These are phyloP conservation scores for Microsporum canis DNA, from an alignment of 2,329 filamentous ascomycete species.

Conservation along the genomic window DNA sequence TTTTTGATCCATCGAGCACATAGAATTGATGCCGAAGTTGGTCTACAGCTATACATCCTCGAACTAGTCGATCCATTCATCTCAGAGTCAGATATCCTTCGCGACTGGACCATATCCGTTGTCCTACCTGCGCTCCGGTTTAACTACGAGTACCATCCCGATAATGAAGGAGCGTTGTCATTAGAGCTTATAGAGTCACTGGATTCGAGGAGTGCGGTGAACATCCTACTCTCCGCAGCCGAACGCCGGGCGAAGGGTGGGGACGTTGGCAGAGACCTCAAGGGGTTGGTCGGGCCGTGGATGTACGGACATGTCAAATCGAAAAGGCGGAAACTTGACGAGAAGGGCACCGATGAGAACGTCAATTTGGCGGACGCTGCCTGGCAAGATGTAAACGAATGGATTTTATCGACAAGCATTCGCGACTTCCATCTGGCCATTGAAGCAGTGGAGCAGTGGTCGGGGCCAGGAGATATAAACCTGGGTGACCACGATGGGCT, in stretches of 20 bases:
- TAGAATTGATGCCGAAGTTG: conserved; percentile 48
- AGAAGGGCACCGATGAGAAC: conserved; percentile 23
- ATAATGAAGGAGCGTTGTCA: conserved; percentile 34
- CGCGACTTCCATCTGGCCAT: conserved; percentile 41
- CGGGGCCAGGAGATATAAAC: conserved; percentile 49
- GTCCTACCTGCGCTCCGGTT: conserved; percentile 48
- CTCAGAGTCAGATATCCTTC: conserved; percentile 39
- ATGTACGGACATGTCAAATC: conserved; percentile 46
- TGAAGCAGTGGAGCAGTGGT: conserved; percentile 45
- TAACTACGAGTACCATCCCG: conserved; percentile 52
- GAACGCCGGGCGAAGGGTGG: conserved; percentile 24
- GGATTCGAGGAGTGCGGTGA: conserved; percentile 41
- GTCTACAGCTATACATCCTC: conserved; percentile 45
- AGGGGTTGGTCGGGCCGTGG: conserved; percentile 51
- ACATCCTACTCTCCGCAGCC: conserved; percentile 41
- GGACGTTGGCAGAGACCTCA: conserved; percentile 43
- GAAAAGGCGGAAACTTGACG: conserved; percentile 41
- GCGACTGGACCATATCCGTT: conserved; percentile 49
- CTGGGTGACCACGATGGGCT: conserved; percentile 43
- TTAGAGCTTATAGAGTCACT: conserved; percentile 44
- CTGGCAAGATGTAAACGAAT: conserved; percentile 50
- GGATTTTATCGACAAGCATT: conserved; percentile 45
- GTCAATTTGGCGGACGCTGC: conserved; percentile 36
- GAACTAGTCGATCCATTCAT: conserved; percentile 49
- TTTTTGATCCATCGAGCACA: conserved; percentile 52